A percentile compares a stretch with the other conserved stretches of the same genome.
Evolutionary conservation across 1,284 basidiomycete species (phyloP).

Genomic region (Marasmius fiardii): DNA sequence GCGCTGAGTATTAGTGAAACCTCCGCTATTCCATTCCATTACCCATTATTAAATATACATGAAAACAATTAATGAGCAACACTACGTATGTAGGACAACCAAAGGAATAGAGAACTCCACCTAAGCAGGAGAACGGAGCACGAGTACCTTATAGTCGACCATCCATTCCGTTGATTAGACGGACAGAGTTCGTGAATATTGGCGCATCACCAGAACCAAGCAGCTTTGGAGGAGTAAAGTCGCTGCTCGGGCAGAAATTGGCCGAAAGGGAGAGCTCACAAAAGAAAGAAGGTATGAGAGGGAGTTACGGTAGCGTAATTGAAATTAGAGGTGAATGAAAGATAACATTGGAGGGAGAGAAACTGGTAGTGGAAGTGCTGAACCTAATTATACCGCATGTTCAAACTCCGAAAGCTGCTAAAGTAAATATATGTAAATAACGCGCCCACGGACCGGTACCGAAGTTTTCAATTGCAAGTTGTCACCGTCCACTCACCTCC

Average conservation of each 20-base stretch:
- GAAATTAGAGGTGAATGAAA: not conserved
- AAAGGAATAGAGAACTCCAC: conserved; percentile 27
- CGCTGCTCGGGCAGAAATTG: conserved; percentile 72
- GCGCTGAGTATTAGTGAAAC: too few species aligned
- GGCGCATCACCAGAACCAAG: conserved; percentile 75
- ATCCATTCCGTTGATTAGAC: conserved; percentile 48
- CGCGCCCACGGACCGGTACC: not conserved
- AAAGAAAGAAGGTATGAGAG: not conserved
- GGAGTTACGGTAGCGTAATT: not conserved
- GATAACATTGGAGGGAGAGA: not conserved
- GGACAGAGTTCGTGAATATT: conserved; percentile 40
- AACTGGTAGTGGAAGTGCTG: not conserved
- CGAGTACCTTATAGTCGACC: conserved; percentile 36
- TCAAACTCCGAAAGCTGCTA: not conserved
- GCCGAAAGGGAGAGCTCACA: conserved; percentile 31
- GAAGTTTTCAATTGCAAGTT: conserved; percentile 16
- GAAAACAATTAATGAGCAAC: not conserved
- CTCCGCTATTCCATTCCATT: too few species aligned
- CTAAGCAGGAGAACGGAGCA: conserved; percentile 23
- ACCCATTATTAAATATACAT: not conserved
- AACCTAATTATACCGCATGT: not conserved
- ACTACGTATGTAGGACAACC: conserved; percentile 28
- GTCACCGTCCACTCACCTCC: conserved; percentile 12
- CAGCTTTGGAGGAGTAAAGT: conserved; percentile 49
- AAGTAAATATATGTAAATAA: not conserved